A percentile compares a stretch with the other conserved stretches of the same genome.
Conservation (phyloP, 2,329 filamentous ascomycete genomes). For the Trichoderma lentiforme region DNA sequence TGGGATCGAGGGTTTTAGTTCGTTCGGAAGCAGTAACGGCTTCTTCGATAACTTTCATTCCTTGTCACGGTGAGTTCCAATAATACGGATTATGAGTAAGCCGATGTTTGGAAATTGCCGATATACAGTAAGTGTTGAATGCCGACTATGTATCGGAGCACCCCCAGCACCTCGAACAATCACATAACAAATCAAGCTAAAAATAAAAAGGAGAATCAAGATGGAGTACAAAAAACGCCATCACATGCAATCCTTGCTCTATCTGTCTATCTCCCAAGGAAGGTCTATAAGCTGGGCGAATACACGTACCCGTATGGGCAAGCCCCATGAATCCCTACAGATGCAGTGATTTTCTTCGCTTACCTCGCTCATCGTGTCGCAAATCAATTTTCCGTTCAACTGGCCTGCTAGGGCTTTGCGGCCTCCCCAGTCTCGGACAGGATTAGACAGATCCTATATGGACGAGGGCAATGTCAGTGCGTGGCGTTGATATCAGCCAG, state of each 20-base stretch:
- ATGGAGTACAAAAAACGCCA: background rate
- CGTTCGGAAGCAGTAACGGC: background rate
- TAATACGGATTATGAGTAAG: background rate
- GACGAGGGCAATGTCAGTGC: background rate
- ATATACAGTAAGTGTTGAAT: background rate
- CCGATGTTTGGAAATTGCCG: background rate
- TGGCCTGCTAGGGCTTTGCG: background rate
- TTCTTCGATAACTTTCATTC: background rate
- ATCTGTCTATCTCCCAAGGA: background rate
- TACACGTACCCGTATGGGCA: background rate
- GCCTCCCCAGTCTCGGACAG: background rate
- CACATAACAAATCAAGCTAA: background rate
- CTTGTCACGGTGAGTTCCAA: background rate
- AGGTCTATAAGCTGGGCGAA: background rate
- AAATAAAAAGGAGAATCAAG: background rate
- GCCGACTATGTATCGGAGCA: background rate
- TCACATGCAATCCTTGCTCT: background rate
- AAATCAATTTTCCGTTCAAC: background rate
- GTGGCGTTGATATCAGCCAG: background rate
- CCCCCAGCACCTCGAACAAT: background rate
- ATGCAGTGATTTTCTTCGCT: background rate
- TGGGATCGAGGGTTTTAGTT: background rate
- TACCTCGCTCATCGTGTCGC: background rate
- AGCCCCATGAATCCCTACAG: background rate
- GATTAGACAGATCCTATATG: background rate